Evolutionary conservation across 148 eudicot genomes (phyloP), one percentile per base, ranked within the genome.

Genomic region (Rhododendron kiyosumense): DNA sequence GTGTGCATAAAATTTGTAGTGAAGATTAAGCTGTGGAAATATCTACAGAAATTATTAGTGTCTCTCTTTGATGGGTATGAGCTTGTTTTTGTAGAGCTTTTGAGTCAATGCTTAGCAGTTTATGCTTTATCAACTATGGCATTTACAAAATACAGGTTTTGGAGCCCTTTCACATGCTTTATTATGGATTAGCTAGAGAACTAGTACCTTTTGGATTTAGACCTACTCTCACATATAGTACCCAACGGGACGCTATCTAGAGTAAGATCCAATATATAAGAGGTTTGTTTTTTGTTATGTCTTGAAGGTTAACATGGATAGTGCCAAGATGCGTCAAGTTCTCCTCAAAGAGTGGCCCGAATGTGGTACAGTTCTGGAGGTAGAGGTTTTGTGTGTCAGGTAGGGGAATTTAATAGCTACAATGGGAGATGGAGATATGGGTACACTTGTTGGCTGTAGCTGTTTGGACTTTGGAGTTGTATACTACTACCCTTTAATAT

Each of bases 401-500:
- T 77, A 22, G 79, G 26, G 43, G 45, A 75, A 32, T 36, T 75
- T 34, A 36, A 36, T 36, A 18, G 79, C 28, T 18, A 41, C 20
- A n/a, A 78, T 45, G 81, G 1, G 81, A 78, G 81, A 78, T n/a
- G 63, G 63, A 59, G 22, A 59, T 59, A 22, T 59, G n/a, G 26
- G 65, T 59, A 59, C 22, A 6, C 32, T 46, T 14, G 28, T 1
- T 11, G 34, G 20, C 6, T 48, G 36, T 48, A n/a, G 34, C 38
- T 48, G 61, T 46, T 48, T 14, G 82, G n/a, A 59, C 63, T 59
- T 59, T 59, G n/a, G 59, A 79, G 82, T 79, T 79, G 82, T 48
- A 46, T 45, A 46, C 17, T 17, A 20, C n/a, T 34, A 8, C 12
- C 59, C 57, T 26, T 45, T 22, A 48, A 12, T 20, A 59, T 59